These are phyloP conservation scores for Pestalotiopsis sp. DNA, from an alignment of 2,329 filamentous ascomycete species.

Conservation along the genomic window DNA sequence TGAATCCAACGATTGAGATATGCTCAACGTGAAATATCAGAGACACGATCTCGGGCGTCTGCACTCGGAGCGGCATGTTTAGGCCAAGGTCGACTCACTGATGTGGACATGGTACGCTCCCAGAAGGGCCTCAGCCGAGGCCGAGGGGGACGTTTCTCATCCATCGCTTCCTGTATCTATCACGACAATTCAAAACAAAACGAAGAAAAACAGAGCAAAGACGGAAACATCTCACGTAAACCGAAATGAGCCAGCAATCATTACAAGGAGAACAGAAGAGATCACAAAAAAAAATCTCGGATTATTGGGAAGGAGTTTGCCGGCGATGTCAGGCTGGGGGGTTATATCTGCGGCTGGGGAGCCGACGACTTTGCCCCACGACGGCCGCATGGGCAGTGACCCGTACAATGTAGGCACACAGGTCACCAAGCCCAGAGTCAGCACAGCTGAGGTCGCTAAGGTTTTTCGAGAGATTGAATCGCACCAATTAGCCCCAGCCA, in stretches of 20 bases:
- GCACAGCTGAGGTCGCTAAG: conserved; percentile 1
- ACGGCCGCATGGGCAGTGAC: background rate
- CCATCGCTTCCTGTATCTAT: background rate
- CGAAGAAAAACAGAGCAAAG: background rate
- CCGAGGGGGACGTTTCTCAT: background rate
- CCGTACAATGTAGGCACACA: background rate
- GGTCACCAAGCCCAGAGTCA: background rate
- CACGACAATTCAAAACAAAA: background rate
- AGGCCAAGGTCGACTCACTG: background rate
- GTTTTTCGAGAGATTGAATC: background rate
- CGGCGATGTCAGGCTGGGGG: background rate
- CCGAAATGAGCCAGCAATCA: background rate
- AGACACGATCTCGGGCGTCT: background rate
- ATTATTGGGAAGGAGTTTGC: background rate
- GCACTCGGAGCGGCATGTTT: background rate
- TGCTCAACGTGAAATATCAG: background rate
- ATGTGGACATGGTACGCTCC: conserved; percentile 2
- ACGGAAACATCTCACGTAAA: background rate
- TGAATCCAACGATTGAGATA: background rate
- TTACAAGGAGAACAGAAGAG: background rate
- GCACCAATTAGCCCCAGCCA: background rate
- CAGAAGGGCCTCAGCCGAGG: conserved; percentile 3
- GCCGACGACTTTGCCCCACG: background rate
- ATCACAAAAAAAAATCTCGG: background rate
- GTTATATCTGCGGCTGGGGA: conserved; percentile 9